Percentiles rank a stretch among this genome's conserved stretches.
phyloP scores from a whole-genome alignment of 768 basidiomycete species.

The Trametes maxima region DNA sequence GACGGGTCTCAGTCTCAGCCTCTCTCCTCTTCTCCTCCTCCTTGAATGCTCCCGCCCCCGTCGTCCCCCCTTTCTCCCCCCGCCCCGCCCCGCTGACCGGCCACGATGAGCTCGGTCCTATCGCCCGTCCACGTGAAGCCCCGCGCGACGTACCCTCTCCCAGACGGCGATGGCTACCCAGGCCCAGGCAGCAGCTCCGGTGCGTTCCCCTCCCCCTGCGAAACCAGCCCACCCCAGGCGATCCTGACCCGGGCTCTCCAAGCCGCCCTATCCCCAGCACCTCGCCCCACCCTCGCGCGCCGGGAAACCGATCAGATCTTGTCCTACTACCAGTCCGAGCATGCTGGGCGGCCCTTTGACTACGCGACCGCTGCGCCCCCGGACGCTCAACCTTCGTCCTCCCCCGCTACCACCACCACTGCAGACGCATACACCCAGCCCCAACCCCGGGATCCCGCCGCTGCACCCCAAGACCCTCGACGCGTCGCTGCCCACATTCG shows the following conservation, averaged over 20 bases:
- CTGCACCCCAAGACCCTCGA: too few relatives aligned
- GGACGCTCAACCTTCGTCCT: constrained; percentile 16
- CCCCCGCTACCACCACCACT: constrained; percentile 13
- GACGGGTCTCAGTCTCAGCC: neutral
- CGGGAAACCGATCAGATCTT: constrained; percentile 49
- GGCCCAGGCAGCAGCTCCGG: constrained; percentile 1
- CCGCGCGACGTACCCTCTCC: constrained; percentile 7
- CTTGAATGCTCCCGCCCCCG: neutral
- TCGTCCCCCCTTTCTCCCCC: neutral
- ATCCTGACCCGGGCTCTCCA: neutral
- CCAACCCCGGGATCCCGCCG: too few relatives aligned
- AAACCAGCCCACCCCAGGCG: neutral
- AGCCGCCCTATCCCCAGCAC: constrained; percentile 13
- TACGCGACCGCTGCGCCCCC: constrained; percentile 21
- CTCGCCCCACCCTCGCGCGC: constrained; percentile 31
- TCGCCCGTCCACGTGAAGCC: constrained; percentile 3
- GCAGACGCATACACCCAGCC: neutral
- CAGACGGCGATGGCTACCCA: neutral
- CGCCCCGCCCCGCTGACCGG: neutral
- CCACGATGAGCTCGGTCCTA: constrained; percentile 18
- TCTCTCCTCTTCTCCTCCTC: neutral
- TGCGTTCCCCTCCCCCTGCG: neutral
- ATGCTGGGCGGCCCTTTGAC: constrained; percentile 40
- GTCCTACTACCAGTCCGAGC: constrained; percentile 59
- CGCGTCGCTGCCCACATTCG: constrained; percentile 8